Base-by-base conservation (phyloP, 345 rosid genomes). In the Eucalyptus camaldulensis region DNA sequence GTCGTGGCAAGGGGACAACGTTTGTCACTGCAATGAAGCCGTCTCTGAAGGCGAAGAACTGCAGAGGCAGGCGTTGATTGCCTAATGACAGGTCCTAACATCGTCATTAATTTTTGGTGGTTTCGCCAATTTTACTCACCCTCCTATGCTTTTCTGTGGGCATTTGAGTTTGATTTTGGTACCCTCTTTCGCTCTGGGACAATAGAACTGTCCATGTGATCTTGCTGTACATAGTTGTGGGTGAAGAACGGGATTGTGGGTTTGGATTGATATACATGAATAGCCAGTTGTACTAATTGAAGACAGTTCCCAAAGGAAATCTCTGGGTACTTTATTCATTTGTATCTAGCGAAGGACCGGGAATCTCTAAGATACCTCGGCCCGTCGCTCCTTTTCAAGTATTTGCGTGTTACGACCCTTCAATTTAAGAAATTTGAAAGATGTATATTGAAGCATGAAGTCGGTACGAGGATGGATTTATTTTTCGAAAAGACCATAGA, bases 1-100 rank as follows among this genome's bases (percentile, higher is more conserved):
- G 98, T 93, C 95, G 22, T 97, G 99, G 99, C 98, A 95, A 92
- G 99, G 99, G 8, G 99, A 96, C 90, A 87, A 86, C 49, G 91
- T 83, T 43, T 85, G 92, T 45, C 91, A 86, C 49, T 40, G 86
- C 43, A 33, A 86, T 65, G 45, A 53, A 19, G 0, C 31, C 43
- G 54, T 25, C 29, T 43, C 21, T 29, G 69, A 43, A n/a, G 81
- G 69, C 27, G 49, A 58, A 85, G 87, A 85, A 49, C 19, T 47
- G 2, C 87, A 40, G 85, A 76, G 85, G 85, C 85, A 40, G 16
- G 47, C 85, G 85, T 21, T 76, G 85, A 11, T 76, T 40, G 3
- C 85, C 85, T 76, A 76, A 40, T 21, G 85, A 76, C 85, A 37
- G 43, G 27, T 76, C 45, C 12, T 76, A 76, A 40, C 47, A 11